These are phyloP conservation scores for Alternaria novae-zelandiae DNA, from an alignment of 2,329 filamentous ascomycete genomes.

Conservation along the genomic window DNA sequence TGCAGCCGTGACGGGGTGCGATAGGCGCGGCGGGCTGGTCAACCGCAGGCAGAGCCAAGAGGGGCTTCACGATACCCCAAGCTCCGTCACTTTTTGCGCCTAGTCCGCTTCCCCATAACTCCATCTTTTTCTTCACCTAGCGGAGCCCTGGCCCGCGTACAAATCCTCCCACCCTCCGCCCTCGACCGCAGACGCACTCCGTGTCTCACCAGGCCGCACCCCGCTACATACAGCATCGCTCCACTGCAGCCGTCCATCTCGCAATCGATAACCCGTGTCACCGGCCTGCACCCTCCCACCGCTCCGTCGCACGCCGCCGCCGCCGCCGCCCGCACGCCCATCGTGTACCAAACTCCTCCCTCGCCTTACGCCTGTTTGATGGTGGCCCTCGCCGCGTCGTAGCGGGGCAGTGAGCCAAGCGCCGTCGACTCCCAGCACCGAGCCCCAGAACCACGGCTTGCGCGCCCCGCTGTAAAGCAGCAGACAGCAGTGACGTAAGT, in stretches of 20 bases:
- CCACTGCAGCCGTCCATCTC: constrained; percentile 8
- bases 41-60: constrained; percentile 3
- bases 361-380: constrained; percentile 8
- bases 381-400: constrained; percentile 16
- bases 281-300: constrained; percentile 8
- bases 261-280: constrained; percentile 2
- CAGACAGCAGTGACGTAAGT: constrained; percentile 15
- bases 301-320: background rate
- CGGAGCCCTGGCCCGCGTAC: background rate
- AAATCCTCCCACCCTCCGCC: background rate
- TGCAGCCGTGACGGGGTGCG: background rate
- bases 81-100: constrained; percentile 10
- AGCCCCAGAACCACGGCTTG: constrained; percentile 15
- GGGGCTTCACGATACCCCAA: constrained; percentile 9
- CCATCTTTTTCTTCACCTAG: background rate
- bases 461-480: constrained; percentile 11
- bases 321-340: background rate
- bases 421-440: constrained; percentile 3
- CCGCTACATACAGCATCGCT: constrained; percentile 10
- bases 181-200: background rate
- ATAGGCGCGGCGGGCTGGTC: background rate
- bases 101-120: constrained; percentile 8
- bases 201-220: background rate
- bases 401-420: constrained; percentile 24
- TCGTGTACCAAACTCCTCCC: background rate